Evolutionary conservation across 1,284 basidiomycete genomes (phyloP).

Genomic region (Mycena citricolor): DNA sequence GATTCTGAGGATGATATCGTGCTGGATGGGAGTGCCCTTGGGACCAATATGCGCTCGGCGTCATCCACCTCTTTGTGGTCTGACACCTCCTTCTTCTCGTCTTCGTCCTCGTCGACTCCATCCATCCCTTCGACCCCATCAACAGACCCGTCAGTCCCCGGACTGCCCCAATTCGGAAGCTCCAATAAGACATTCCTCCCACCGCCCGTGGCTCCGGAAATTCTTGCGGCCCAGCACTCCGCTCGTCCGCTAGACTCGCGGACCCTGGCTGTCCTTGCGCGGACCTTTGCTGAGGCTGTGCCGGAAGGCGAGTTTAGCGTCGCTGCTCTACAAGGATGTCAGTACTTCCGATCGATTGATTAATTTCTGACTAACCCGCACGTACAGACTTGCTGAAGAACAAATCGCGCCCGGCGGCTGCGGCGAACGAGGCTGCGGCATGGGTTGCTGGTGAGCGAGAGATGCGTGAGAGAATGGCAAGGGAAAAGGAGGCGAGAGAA

Average conservation of each 20-base stretch:
- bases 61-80: neutral
- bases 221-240: conserved; percentile 55
- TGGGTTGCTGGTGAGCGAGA: conserved; percentile 76
- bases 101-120: too few relatives aligned
- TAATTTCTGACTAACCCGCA: conserved; percentile 10
- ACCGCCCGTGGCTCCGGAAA: conserved; percentile 61
- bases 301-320: conserved; percentile 82
- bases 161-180: conserved; percentile 46
- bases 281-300: conserved; percentile 71
- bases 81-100: conserved; percentile 4
- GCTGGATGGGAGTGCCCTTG: conserved; percentile 5
- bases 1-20: too few relatives aligned
- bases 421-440: conserved; percentile 57
- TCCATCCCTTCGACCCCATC: too few relatives aligned
- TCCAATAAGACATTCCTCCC: conserved; percentile 64
- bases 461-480: conserved; percentile 65
- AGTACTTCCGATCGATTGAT: conserved; percentile 35
- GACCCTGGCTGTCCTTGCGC: conserved; percentile 63
- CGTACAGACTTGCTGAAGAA: conserved; percentile 70
- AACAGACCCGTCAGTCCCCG: too few relatives aligned
- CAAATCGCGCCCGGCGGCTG: conserved; percentile 74
- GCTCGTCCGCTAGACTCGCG: conserved; percentile 62
- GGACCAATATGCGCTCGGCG: conserved; percentile 5
- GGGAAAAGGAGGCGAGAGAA: conserved; percentile 69
- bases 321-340: conserved; percentile 83